phyloP scores from a whole-genome alignment of 2,329 filamentous ascomycete species.

The Aspergillus floridensis region DNA sequence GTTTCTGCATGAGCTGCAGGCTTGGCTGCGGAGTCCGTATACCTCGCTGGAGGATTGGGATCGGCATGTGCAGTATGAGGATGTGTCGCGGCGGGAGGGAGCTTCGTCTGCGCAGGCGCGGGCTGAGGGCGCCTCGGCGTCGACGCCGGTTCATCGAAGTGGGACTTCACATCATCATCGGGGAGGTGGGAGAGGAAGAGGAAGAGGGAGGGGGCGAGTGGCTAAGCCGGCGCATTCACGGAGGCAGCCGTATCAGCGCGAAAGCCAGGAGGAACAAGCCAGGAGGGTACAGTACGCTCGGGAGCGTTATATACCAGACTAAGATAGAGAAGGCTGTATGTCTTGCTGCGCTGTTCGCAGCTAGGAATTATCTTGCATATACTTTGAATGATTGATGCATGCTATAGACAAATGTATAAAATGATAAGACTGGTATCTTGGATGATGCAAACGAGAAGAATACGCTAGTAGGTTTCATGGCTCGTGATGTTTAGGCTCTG shows the following conservation, averaged over 20 bases:
- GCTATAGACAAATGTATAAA: not conserved
- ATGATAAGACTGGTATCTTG: conserved; percentile 19
- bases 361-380: conserved; percentile 5
- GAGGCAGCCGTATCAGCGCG: conserved; percentile 9
- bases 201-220: conserved; percentile 8
- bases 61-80: conserved; percentile 68
- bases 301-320: conserved; percentile 36
- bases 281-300: conserved; percentile 30
- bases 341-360: conserved; percentile 1
- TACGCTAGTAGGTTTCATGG: conserved; percentile 14
- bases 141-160: conserved; percentile 23
- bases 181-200: conserved; percentile 9
- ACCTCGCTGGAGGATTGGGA: conserved; percentile 75
- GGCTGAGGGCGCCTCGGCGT: conserved; percentile 3
- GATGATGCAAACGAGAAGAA: conserved; percentile 5
- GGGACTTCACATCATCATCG: conserved; percentile 14
- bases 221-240: conserved; percentile 23
- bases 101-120: conserved; percentile 13
- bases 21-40: conserved; percentile 80
- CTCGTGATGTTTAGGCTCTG: conserved; percentile 13
- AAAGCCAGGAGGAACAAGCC: conserved; percentile 20
- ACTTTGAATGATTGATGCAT: not conserved
- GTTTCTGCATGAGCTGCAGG: conserved; percentile 80
- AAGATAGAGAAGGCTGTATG: not conserved
- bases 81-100: conserved; percentile 10